phyloP scores from a whole-genome alignment of 305 asterid genomes.

The Ilex paraguariensis region DNA sequence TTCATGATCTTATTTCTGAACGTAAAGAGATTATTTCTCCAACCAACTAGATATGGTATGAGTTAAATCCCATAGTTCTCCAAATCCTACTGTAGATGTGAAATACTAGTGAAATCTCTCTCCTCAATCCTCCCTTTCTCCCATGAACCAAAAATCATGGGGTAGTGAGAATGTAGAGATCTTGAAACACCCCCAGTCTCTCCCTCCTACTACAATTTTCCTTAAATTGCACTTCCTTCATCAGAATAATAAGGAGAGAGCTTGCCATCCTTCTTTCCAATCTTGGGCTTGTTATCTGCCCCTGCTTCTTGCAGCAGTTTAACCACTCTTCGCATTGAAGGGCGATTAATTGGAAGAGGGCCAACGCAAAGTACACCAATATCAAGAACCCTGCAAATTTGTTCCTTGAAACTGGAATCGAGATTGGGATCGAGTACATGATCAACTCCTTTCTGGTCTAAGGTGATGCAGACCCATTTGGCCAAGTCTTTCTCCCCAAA shows the following conservation, averaged over 20 bases:
- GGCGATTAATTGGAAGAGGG: slow-evolving; percentile 53
- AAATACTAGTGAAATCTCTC: too few relatives aligned
- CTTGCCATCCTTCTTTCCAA: slow-evolving; percentile 22
- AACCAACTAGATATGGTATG: too few relatives aligned
- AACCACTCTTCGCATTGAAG: slow-evolving; percentile 74
- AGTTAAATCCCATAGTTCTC: too few relatives aligned
- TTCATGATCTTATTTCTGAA: too few relatives aligned
- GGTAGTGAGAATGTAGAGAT: neutral
- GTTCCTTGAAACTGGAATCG: slow-evolving; percentile 29
- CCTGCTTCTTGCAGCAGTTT: slow-evolving; percentile 49
- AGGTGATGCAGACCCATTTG: slow-evolving; percentile 37
- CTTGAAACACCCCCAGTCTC: neutral
- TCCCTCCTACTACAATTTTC: neutral
- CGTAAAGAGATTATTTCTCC: too few relatives aligned
- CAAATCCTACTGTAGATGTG: too few relatives aligned
- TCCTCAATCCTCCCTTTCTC: too few relatives aligned
- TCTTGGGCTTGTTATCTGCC: slow-evolving; percentile 14
- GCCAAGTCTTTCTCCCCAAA: slow-evolving; percentile 52
- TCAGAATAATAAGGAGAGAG: slow-evolving; percentile 19
- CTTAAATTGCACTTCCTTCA: slow-evolving; percentile 6
- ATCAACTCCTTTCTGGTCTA: slow-evolving; percentile 37
- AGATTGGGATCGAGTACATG: slow-evolving; percentile 50
- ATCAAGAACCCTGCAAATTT: slow-evolving; percentile 42
- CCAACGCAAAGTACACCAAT: slow-evolving; percentile 58
- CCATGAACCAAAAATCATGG: too few relatives aligned